phyloP scores from a whole-genome alignment of 2,329 filamentous ascomycete species.

The Teratosphaeria viscida region DNA sequence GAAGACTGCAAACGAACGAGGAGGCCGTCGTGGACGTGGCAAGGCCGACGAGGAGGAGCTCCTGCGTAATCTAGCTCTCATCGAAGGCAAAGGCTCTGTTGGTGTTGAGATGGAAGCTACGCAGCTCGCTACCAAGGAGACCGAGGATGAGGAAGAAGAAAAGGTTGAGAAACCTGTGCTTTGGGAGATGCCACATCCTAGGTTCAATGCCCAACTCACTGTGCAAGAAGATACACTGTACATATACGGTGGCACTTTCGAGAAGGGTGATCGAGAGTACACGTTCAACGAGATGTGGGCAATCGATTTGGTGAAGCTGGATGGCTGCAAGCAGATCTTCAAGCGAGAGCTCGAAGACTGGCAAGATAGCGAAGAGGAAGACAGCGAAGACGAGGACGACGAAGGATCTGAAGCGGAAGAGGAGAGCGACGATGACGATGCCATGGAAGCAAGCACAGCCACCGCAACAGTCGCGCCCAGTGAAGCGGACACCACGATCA shows the following conservation, averaged over 20 bases:
- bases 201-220: slow-evolving; percentile 84
- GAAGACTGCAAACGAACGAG: slow-evolving; percentile 41
- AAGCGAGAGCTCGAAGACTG: slow-evolving; percentile 77
- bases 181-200: slow-evolving; percentile 76
- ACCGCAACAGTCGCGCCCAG: slow-evolving; percentile 10
- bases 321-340: slow-evolving; percentile 88
- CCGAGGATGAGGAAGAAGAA: slow-evolving; percentile 44
- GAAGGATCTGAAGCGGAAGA: slow-evolving; percentile 35
- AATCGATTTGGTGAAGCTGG: slow-evolving; percentile 86
- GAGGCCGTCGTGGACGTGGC: slow-evolving; percentile 56
- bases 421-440: slow-evolving; percentile 3
- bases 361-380: slow-evolving; percentile 45
- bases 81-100: slow-evolving; percentile 64
- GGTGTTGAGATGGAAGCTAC: slow-evolving; percentile 31
- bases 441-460: slow-evolving; percentile 14
- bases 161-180: slow-evolving; percentile 45
- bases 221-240: slow-evolving; percentile 89
- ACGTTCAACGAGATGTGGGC: slow-evolving; percentile 94
- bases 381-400: slow-evolving; percentile 38
- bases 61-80: slow-evolving; percentile 70
- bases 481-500: slow-evolving; percentile 1
- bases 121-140: slow-evolving; percentile 15
- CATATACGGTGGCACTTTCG: slow-evolving; percentile 90
- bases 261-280: slow-evolving; percentile 88
- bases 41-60: slow-evolving; percentile 90